Evolutionary conservation across 2,329 filamentous ascomycete genomes (phyloP), one percentile per base, ranked within the genome.

Genomic region (Aspergillus tanneri): DNA sequence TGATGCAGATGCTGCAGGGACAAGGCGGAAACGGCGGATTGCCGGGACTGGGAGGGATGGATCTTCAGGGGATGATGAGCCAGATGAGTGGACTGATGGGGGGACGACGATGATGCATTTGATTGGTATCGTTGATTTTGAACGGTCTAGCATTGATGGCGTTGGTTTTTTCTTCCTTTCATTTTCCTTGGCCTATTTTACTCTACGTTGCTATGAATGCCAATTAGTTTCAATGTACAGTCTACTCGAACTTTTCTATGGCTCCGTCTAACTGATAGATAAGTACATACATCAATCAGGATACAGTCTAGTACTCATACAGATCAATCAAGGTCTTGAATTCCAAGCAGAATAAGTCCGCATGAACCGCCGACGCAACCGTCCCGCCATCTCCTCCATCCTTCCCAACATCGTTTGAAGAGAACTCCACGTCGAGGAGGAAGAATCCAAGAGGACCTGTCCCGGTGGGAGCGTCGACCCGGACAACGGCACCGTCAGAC

Each of bases 1-100:
- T 95, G 87, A 81, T 96, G 58, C 95, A 96, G 84, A 91, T 91
- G 79, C 90, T 95, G 84, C 79, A 95, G 42, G 87, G 86, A 3
- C 84, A 84, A 1, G 84, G 83, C 4, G 82, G 79, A 2, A 86
- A 82, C 2, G 82, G 82, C 19, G 82, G 81, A 0, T 84, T 91
- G 77, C 85, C 86, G 1, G 73, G 76, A 38, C 58, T 77, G 18
- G 74, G 72, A 5, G 74, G 74, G 2, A 78, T 78, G 54, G 84
- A 85, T 22, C 80, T 87, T 50, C 81, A 86, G 72, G 85, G 86
- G 54, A 87, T 93, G 83, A 81, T 81, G 78, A 83, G 86, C 66
- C 85, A 87, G 58, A 89, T 93, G 71, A 71, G 87, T 79, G 88
- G 87, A 53, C 64, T 73, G 63, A 73, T 77, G 69, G 71, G 72